Evolutionary conservation across 2,329 filamentous ascomycete genomes (phyloP).

Genomic region (Talaromyces sp.): DNA sequence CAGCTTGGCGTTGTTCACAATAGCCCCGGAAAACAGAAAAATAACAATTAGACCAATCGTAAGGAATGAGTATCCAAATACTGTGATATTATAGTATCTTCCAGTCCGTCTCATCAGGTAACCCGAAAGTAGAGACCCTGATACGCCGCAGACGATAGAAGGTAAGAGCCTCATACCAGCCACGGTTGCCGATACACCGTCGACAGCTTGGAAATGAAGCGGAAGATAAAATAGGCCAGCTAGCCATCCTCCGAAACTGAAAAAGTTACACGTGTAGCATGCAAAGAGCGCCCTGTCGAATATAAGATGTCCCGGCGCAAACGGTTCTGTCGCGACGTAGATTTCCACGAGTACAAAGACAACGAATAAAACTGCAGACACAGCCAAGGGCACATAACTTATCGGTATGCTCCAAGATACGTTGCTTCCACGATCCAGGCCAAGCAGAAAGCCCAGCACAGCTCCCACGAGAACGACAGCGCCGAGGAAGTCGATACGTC

Average conservation of each 20-base stretch:
- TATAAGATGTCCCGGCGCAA: conserved; percentile 70
- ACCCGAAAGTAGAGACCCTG: conserved; percentile 61
- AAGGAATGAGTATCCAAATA: conserved; percentile 52
- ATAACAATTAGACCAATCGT: conserved; percentile 53
- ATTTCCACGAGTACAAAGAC: conserved; percentile 67
- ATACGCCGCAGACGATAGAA: conserved; percentile 57
- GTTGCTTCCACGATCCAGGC: conserved; percentile 70
- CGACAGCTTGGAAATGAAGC: conserved; percentile 70
- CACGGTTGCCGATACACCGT: conserved; percentile 58
- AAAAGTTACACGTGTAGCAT: conserved; percentile 69
- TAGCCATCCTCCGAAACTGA: conserved; percentile 58
- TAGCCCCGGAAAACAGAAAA: conserved; percentile 53
- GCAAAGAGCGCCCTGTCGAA: conserved; percentile 63
- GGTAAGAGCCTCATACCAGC: conserved; percentile 66
- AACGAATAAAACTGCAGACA: conserved; percentile 56
- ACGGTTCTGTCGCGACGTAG: conserved; percentile 64
- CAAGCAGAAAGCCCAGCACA: conserved; percentile 62
- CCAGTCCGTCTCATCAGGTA: conserved; percentile 66
- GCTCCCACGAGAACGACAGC: conserved; percentile 62
- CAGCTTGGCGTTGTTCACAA: conserved; percentile 46
- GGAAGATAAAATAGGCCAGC: conserved; percentile 68
- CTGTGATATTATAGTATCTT: conserved; percentile 65
- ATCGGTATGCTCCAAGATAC: conserved; percentile 59
- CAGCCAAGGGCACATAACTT: conserved; percentile 54
- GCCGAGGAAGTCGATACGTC: conserved; percentile 68